Conservation (phyloP, 2,329 filamentous ascomycete genomes). For the Venturia oleaginea region DNA sequence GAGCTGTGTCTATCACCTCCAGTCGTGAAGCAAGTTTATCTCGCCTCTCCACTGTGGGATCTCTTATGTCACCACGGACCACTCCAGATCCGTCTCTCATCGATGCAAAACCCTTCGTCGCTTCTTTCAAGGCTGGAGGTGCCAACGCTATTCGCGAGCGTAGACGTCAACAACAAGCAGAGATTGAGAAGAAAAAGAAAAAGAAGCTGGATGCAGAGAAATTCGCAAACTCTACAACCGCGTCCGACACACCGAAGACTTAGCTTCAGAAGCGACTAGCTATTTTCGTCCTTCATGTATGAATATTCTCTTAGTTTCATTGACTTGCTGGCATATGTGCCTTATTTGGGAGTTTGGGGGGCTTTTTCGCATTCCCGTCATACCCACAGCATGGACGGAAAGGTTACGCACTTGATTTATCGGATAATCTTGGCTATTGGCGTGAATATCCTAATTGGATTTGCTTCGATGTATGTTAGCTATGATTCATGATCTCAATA, state of each 20-base stretch:
- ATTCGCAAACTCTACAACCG: too few relatives aligned
- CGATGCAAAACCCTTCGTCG: not conserved
- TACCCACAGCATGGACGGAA: not conserved
- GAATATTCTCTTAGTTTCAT: not conserved
- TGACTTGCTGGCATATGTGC: not conserved
- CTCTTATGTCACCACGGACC: not conserved
- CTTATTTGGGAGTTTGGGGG: not conserved
- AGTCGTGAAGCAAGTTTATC: not conserved
- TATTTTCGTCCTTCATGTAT: not conserved
- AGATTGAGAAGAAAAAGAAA: not conserved
- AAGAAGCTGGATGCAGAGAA: not conserved
- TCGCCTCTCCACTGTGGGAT: not conserved
- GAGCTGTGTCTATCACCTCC: not conserved
- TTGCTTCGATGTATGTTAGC: not conserved
- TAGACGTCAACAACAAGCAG: not conserved
- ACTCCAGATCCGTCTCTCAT: not conserved
- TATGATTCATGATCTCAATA: not conserved
- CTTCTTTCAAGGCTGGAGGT: not conserved
- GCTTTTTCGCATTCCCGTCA: not conserved
- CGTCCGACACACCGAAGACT: not conserved
- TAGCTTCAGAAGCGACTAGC: not conserved
- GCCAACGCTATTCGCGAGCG: constrained; percentile 2
- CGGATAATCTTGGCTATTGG: not conserved
- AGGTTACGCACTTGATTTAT: not conserved
- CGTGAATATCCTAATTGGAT: not conserved